phyloP scores from a whole-genome alignment of 179 eudicot genomes.

The Corrigiola litoralis region DNA sequence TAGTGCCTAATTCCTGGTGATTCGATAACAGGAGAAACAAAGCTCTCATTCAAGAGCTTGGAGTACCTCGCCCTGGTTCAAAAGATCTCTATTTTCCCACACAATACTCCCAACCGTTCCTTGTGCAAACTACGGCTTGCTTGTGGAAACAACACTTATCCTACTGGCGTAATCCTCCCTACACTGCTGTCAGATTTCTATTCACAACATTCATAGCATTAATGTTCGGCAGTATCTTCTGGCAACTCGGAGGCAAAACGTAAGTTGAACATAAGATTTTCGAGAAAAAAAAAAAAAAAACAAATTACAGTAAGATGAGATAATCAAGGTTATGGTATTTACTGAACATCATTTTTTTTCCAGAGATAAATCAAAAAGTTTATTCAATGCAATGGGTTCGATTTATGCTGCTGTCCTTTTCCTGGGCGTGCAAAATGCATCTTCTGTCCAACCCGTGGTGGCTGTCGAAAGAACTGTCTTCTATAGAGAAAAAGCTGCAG shows the following conservation, averaged over 20 bases:
- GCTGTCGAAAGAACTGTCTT: conserved; percentile 66
- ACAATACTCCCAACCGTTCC: conserved; percentile 44
- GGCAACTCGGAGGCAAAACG: conserved; percentile 60
- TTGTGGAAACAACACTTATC: conserved; percentile 50
- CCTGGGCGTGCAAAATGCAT: conserved; percentile 53
- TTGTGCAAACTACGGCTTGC: conserved; percentile 27
- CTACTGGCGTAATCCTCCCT: conserved; percentile 46
- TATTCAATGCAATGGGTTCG: conserved; percentile 70
- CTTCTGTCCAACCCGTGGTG: conserved; percentile 66
- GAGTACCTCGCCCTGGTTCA: conserved; percentile 46
- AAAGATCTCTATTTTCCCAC: conserved; percentile 49
- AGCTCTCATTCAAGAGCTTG: conserved; percentile 46
- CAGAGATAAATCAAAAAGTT: conserved; percentile 28
- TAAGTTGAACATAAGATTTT: conserved; percentile 13
- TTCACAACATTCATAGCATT: conserved; percentile 33
- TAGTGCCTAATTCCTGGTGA: neutral
- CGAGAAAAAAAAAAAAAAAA: neutral
- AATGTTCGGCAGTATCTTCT: conserved; percentile 51
- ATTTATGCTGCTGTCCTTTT: conserved; percentile 69
- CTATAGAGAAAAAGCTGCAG: conserved; percentile 81
- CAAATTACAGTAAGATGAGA: neutral
- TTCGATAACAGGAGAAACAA: conserved; percentile 59
- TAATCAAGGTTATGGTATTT: neutral
- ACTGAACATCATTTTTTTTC: neutral
- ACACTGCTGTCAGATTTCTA: conserved; percentile 41